A percentile compares a stretch with the other conserved stretches of the same genome.
phyloP scores from a whole-genome alignment of 1,139 yeast genomes.

The Protomyces gravidus region DNA sequence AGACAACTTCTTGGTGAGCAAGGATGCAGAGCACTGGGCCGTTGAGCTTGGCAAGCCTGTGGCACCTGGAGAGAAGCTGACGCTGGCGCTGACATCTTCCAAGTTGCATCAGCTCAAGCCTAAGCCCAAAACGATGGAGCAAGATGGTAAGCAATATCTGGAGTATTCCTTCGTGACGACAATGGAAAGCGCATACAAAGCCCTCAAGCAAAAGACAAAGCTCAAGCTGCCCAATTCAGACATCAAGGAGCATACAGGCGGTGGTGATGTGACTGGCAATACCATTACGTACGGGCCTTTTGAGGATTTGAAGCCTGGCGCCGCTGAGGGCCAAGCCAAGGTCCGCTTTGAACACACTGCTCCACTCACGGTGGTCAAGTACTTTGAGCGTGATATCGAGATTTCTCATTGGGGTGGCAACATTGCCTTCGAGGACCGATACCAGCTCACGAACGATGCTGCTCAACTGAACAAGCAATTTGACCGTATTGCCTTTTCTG shows the following conservation, averaged over 20 bases:
- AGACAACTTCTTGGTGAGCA: not conserved
- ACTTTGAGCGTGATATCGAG: slow-evolving; percentile 74
- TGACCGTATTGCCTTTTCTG: slow-evolving; percentile 42
- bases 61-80: slow-evolving; percentile 50
- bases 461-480: slow-evolving; percentile 55
- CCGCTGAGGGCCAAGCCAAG: slow-evolving; percentile 45
- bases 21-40: slow-evolving; percentile 45
- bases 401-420: slow-evolving; percentile 68
- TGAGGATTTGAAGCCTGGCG: slow-evolving; percentile 47
- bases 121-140: slow-evolving; percentile 57
- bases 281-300: slow-evolving; percentile 59
- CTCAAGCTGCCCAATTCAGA: slow-evolving; percentile 30
- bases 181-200: slow-evolving; percentile 61
- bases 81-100: slow-evolving; percentile 53
- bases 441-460: slow-evolving; percentile 72
- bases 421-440: slow-evolving; percentile 72
- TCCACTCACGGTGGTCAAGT: slow-evolving; percentile 61
- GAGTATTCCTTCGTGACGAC: slow-evolving; percentile 54
- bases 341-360: slow-evolving; percentile 61
- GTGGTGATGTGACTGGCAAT: slow-evolving; percentile 45
- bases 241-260: slow-evolving; percentile 33
- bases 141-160: slow-evolving; percentile 62
- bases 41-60: slow-evolving; percentile 61
- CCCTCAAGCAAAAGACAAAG: slow-evolving; percentile 50
- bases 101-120: slow-evolving; percentile 53